Percentiles rank a stretch among this genome's conserved stretches.
phyloP scores from a whole-genome alignment of 352 stramenopile genomes.

The Phytophthora multivora region DNA sequence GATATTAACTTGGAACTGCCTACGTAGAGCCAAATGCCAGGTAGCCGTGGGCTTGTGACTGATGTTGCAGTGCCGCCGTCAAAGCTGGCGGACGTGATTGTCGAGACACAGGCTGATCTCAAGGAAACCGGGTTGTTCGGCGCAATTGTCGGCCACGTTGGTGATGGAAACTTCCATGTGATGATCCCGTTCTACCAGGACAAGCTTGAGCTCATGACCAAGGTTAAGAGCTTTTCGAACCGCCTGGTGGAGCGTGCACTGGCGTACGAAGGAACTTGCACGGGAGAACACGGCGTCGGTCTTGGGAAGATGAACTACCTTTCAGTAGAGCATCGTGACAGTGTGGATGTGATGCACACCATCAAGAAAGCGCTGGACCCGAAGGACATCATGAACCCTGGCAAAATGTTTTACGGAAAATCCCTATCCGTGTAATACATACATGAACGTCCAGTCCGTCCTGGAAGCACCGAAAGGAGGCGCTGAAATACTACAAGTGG shows the following conservation, averaged over 20 bases:
- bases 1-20: background rate
- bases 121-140: slow-evolving; percentile 85
- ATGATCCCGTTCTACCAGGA: slow-evolving; percentile 92
- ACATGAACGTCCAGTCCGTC: no score
- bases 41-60: slow-evolving; percentile 86
- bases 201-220: slow-evolving; percentile 80
- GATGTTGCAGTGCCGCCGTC: slow-evolving; percentile 97
- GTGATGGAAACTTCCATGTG: slow-evolving; percentile 98
- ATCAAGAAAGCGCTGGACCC: slow-evolving; percentile 96
- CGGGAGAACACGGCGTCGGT: slow-evolving; percentile 96
- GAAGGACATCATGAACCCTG: slow-evolving; percentile 96
- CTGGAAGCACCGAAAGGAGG: no score
- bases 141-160: slow-evolving; percentile 90
- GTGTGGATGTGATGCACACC: slow-evolving; percentile 90
- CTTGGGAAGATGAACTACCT: slow-evolving; percentile 95
- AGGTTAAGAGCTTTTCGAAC: slow-evolving; percentile 88
- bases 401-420: slow-evolving; percentile 92
- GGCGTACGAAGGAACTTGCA: slow-evolving; percentile 94
- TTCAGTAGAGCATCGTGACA: slow-evolving; percentile 87
- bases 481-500: no score
- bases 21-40: slow-evolving; percentile 68
- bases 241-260: slow-evolving; percentile 76
- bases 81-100: slow-evolving; percentile 92
- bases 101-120: slow-evolving; percentile 91
- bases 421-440: no score